Evolutionary conservation across 176 grass and related monocot species (phyloP).

Genomic region (Avena eriantha): DNA sequence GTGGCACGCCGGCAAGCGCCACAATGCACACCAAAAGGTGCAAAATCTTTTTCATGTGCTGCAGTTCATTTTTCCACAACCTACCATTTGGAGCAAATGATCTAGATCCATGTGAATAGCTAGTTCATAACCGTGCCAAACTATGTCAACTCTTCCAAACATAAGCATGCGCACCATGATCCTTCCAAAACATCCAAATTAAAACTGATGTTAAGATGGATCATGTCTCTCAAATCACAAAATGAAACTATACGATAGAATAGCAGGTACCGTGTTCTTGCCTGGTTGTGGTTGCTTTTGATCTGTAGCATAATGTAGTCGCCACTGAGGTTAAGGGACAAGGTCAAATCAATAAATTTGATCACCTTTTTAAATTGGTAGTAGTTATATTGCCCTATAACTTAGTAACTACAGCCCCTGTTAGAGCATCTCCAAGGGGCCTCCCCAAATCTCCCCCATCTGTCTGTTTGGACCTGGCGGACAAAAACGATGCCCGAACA

Average conservation of each 20-base stretch:
- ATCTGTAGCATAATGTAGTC: background rate
- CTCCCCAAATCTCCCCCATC: too few species aligned
- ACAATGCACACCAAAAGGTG: conserved; percentile 92
- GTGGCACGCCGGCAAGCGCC: conserved; percentile 85
- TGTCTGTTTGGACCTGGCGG: too few species aligned
- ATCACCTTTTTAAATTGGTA: background rate
- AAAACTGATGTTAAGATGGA: background rate
- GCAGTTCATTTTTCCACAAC: background rate
- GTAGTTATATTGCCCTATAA: background rate
- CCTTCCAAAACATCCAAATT: background rate
- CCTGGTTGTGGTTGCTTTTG: background rate
- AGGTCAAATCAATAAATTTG: background rate
- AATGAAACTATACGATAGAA: background rate
- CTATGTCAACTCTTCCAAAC: background rate
- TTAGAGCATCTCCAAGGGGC: too few species aligned
- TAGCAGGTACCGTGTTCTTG: background rate
- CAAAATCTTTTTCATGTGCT: background rate
- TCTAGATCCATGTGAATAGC: background rate
- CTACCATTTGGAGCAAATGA: background rate
- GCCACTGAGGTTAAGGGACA: background rate
- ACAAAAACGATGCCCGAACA: too few species aligned
- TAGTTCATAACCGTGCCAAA: too few species aligned
- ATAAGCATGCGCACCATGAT: background rate
- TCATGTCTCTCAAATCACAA: background rate
- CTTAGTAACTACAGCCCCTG: background rate